Percentiles rank a stretch among this genome's conserved stretches.
Conservation (phyloP, 2,329 filamentous ascomycete species). For the Hymenoscyphus repandus region DNA sequence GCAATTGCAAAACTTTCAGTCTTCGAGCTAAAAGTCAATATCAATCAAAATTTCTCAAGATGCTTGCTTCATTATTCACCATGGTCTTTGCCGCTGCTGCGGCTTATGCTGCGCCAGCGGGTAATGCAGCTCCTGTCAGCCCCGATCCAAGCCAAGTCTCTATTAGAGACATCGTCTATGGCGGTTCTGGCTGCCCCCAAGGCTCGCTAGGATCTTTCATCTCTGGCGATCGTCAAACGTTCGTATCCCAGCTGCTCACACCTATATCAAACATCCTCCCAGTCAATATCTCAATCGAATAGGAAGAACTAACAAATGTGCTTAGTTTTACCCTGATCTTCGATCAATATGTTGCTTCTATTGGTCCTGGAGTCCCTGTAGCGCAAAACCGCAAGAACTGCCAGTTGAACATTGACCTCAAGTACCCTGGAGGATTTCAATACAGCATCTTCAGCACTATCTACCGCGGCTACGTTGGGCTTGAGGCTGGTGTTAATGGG, state of each 20-base stretch:
- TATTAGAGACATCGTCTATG: conserved; percentile 18
- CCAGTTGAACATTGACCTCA: conserved; percentile 20
- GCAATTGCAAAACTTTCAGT: not conserved
- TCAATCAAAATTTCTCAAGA: conserved; percentile 5
- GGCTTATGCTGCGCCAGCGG: conserved; percentile 11
- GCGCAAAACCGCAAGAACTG: conserved; percentile 18
- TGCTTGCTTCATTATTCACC: conserved; percentile 13
- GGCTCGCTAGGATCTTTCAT: conserved; percentile 16
- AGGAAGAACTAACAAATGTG: not conserved
- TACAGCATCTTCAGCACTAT: conserved; percentile 17
- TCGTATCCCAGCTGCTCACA: not conserved
- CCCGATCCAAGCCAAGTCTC: conserved; percentile 15
- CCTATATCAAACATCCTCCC: not conserved
- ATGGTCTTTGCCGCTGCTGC: conserved; percentile 12
- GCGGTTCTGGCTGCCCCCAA: conserved; percentile 20
- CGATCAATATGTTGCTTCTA: conserved; percentile 19
- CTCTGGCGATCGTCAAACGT: conserved; percentile 20
- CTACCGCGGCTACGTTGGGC: conserved; percentile 15
- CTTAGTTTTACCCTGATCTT: conserved; percentile 22
- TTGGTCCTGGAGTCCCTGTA: conserved; percentile 13
- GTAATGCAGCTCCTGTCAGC: not conserved
- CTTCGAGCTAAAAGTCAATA: not conserved
- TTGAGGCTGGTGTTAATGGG: conserved; percentile 17
- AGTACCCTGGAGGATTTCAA: conserved; percentile 20
- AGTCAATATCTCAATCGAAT: no score